Base-by-base conservation (phyloP, 768 basidiomycete genomes). In the Peribolospora kevripleyi region DNA sequence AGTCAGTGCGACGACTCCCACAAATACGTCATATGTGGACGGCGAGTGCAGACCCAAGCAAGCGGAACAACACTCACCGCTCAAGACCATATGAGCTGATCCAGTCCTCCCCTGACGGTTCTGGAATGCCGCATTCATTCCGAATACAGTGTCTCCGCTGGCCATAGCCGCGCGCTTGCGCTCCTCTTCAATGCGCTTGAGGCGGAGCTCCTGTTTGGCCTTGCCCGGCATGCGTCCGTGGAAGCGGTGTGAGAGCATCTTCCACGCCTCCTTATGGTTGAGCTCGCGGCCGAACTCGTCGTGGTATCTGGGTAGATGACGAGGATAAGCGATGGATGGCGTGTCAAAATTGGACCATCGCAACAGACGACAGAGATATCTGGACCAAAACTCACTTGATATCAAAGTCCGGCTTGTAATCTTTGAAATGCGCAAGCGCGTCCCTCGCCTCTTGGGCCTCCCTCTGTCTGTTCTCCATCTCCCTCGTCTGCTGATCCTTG, bases 171-270 rank as follows among this genome's bases (percentile, higher is more conserved):
- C 77, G 65, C 86, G 76, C 73, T 93, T 95, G 67, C 82, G 78
- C 72, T 98, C 93, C 63, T 97, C 90, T n/a, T 80, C 84, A 60
- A 97, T 95, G 72, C 83, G 88, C 76, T 90, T 88, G 60, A 95
- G 64, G 58, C 86, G 75, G 68, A 95, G 95, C 73, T 95, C 91
- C 36, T 82, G 88, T 75, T 97, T 97, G 77, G 83, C 84, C 71
- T 81, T 84, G 8, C 93, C 93, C 1, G 84, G 84, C 2, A 86
- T 86, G 68, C 97, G 95, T 42, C 93, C 93, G 61, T 98, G 93
- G 77, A 98, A 97, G 65, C 85, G 84, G 67, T 98, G 93, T 48
- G 84, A 88, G 47, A 98, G 71, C 13, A 87, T 85, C 70, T 95
- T 95, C 90, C 91, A 97, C 5, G 91, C 62, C 70, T 98, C 93